These are phyloP conservation scores for Hypomontagnella submonticulosa DNA, from an alignment of 495 filamentous ascomycete genomes.

Conservation along the genomic window DNA sequence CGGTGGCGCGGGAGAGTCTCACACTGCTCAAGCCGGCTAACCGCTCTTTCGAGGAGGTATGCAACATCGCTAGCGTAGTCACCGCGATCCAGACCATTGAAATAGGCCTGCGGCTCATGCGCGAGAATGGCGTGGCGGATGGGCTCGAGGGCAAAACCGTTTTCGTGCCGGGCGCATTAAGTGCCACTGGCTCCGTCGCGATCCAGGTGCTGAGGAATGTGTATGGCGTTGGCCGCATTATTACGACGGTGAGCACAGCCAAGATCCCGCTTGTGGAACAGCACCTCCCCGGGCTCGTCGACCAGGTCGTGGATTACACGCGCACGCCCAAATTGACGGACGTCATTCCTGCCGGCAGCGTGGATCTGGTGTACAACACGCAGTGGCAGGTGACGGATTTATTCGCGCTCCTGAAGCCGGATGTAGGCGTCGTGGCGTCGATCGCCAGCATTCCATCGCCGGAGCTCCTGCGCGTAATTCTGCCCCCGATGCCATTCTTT, in stretches of 20 bases:
- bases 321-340: constrained; percentile 47
- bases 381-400: constrained; percentile 47
- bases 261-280: constrained; percentile 62
- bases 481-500: constrained; percentile 50
- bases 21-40: constrained; percentile 55
- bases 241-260: constrained; percentile 63
- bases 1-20: constrained; percentile 40
- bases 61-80: constrained; percentile 50
- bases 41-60: constrained; percentile 49
- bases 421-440: constrained; percentile 54
- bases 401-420: constrained; percentile 53
- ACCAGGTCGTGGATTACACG: constrained; percentile 63
- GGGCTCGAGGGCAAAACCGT: constrained; percentile 65
- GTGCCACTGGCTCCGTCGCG: constrained; percentile 60
- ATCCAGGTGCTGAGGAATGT: constrained; percentile 66
- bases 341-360: constrained; percentile 54
- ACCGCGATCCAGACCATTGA: constrained; percentile 59
- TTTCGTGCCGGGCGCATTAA: constrained; percentile 63
- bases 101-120: constrained; percentile 49
- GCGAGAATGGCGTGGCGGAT: constrained; percentile 49
- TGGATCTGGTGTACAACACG: constrained; percentile 68
- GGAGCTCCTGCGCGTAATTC: constrained; percentile 48
- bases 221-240: constrained; percentile 59
- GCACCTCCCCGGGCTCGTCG: constrained; percentile 49
- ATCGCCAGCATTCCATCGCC: constrained; percentile 56